Conservation (phyloP, 192 early-diverging fungal genomes). For the Rhizoclosmatium globosum region DNA sequence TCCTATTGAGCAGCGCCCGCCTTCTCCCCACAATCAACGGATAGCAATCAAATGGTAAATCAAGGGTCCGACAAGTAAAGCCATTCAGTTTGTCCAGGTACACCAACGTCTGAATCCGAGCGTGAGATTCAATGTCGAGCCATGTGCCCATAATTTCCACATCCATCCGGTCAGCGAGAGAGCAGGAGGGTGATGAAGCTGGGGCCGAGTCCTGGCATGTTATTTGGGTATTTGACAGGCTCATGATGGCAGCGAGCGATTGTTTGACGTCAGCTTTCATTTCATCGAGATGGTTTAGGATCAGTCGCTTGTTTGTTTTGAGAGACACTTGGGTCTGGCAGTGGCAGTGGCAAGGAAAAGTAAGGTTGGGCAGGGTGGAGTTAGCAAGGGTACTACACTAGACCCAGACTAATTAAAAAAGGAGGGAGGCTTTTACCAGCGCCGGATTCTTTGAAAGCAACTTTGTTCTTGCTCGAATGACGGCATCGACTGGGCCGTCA, state of each 20-base stretch:
- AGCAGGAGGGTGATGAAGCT: not conserved
- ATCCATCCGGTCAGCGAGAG: constrained; percentile 49
- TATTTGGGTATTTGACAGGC: constrained; percentile 54
- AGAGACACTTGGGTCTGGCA: constrained; percentile 49
- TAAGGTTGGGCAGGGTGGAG: too few relatives aligned
- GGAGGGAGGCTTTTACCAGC: too few relatives aligned
- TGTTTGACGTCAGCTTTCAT: constrained; percentile 59
- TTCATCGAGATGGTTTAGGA: constrained; percentile 58
- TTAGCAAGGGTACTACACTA: too few relatives aligned
- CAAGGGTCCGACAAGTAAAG: constrained; percentile 48
- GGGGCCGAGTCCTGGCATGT: constrained; percentile 50
- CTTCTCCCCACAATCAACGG: constrained; percentile 78
- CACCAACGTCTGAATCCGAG: constrained; percentile 51
- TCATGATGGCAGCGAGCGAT: constrained; percentile 58
- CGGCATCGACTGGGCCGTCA: too few relatives aligned
- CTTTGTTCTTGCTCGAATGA: too few relatives aligned
- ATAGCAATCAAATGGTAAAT: constrained; percentile 62
- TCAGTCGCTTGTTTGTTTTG: constrained; percentile 50
- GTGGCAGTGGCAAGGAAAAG: too few relatives aligned
- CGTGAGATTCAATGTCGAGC: constrained; percentile 54
- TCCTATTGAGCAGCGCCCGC: constrained; percentile 60
- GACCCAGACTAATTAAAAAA: too few relatives aligned
- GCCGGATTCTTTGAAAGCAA: too few relatives aligned
- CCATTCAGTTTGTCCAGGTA: constrained; percentile 54
- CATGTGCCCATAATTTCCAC: constrained; percentile 61